These are phyloP conservation scores for Dendrocalamus sinicus DNA, from an alignment of 176 grass and related monocot genomes.

Conservation along the genomic window DNA sequence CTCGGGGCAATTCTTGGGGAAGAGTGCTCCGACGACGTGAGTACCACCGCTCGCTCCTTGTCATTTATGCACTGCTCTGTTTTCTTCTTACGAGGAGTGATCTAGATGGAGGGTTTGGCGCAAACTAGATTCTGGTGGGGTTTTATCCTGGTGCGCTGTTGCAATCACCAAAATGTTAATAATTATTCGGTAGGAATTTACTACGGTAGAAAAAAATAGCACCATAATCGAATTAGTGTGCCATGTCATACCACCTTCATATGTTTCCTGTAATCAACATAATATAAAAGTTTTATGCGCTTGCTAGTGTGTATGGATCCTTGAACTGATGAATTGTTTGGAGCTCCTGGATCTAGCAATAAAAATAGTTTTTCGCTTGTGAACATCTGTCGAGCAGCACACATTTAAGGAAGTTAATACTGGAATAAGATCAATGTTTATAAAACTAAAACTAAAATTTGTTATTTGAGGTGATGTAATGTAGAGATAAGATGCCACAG, in stretches of 20 bases:
- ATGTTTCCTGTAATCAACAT: neutral
- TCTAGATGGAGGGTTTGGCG: neutral
- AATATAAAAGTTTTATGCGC: neutral
- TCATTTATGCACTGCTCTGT: neutral
- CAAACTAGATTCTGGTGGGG: neutral
- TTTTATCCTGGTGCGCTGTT: neutral
- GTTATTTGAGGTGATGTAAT: neutral
- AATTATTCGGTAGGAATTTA: neutral
- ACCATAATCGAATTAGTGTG: neutral
- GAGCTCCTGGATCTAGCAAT: neutral
- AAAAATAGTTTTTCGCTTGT: neutral
- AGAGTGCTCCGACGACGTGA: slow-evolving; percentile 40
- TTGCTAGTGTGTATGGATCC: neutral
- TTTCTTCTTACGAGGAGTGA: neutral
- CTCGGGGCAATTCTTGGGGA: slow-evolving; percentile 3
- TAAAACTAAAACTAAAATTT: neutral
- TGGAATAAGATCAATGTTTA: neutral
- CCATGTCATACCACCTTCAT: neutral
- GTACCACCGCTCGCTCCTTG: neutral
- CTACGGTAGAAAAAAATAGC: neutral
- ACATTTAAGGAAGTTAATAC: neutral
- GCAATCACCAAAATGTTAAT: neutral
- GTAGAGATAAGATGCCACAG: neutral
- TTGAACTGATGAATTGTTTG: neutral
- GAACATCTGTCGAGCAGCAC: neutral